Evolutionary conservation across 768 basidiomycete species (phyloP).

Genomic region (Dacryopinax spathularia): DNA sequence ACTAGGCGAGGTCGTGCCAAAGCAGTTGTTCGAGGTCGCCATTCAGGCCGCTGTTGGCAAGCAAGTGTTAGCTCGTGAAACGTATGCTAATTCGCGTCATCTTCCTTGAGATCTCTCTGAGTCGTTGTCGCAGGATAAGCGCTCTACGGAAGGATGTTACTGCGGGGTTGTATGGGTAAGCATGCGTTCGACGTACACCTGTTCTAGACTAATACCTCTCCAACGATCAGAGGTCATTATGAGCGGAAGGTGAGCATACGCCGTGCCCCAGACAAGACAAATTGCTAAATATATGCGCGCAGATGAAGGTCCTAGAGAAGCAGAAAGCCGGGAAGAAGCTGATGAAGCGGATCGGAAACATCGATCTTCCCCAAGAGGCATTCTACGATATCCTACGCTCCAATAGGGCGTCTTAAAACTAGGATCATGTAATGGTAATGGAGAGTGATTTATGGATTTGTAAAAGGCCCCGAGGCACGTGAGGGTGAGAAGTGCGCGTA

Average conservation of each 20-base stretch:
- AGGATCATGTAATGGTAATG: neutral
- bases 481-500: neutral
- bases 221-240: slow-evolving; percentile 49
- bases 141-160: slow-evolving; percentile 53
- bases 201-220: slow-evolving; percentile 4
- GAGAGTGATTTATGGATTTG: slow-evolving; percentile 3
- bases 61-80: slow-evolving; percentile 80
- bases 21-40: slow-evolving; percentile 85
- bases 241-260: slow-evolving; percentile 84
- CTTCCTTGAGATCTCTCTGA: neutral
- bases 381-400: slow-evolving; percentile 80
- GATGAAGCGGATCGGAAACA: slow-evolving; percentile 77
- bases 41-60: slow-evolving; percentile 87
- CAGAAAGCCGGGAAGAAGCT: slow-evolving; percentile 87
- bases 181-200: neutral
- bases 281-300: neutral
- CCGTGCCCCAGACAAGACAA: slow-evolving; percentile 32
- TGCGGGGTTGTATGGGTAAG: slow-evolving; percentile 76
- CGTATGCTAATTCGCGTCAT: slow-evolving; percentile 17
- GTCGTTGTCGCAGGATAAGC: slow-evolving; percentile 8
- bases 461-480: slow-evolving; percentile 3
- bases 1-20: slow-evolving; percentile 77
- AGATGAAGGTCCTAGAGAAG: slow-evolving; percentile 32
- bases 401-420: slow-evolving; percentile 32
- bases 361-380: slow-evolving; percentile 87